phyloP scores from a whole-genome alignment of 306 rosid genomes.

The Prunus mongolica region DNA sequence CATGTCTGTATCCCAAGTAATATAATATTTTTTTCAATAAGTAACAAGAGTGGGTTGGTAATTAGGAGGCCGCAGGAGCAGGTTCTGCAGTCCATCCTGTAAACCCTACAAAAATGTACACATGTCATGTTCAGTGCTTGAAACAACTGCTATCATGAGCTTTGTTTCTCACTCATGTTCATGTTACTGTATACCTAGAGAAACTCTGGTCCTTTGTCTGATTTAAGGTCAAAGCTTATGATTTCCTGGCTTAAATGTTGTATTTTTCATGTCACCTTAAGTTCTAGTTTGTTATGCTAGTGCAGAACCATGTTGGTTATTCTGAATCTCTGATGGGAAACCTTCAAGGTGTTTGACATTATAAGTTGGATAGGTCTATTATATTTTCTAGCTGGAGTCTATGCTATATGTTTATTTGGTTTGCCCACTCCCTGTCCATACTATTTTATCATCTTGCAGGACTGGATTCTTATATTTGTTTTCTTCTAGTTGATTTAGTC shows the following conservation, averaged over 20 bases:
- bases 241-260: not conserved
- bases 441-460: not conserved
- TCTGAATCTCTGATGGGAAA: not conserved
- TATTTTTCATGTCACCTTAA: not conserved
- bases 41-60: not conserved
- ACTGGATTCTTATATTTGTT: not conserved
- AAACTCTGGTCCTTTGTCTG: not conserved
- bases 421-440: not conserved
- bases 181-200: not conserved
- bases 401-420: not conserved
- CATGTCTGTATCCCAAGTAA: not conserved
- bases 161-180: not conserved
- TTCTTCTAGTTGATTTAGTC: not conserved
- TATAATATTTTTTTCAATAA: not conserved
- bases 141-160: not conserved
- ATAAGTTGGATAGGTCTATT: not conserved
- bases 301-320: not conserved
- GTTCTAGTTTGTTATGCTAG: not conserved
- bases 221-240: not conserved
- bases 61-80: not conserved
- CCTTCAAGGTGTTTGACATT: not conserved
- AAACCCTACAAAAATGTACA: not conserved
- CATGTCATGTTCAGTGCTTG: not conserved
- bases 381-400: not conserved
- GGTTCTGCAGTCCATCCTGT: not conserved